phyloP scores from a whole-genome alignment of 352 stramenopile genomes.

The Phytophthora podocarpi region DNA sequence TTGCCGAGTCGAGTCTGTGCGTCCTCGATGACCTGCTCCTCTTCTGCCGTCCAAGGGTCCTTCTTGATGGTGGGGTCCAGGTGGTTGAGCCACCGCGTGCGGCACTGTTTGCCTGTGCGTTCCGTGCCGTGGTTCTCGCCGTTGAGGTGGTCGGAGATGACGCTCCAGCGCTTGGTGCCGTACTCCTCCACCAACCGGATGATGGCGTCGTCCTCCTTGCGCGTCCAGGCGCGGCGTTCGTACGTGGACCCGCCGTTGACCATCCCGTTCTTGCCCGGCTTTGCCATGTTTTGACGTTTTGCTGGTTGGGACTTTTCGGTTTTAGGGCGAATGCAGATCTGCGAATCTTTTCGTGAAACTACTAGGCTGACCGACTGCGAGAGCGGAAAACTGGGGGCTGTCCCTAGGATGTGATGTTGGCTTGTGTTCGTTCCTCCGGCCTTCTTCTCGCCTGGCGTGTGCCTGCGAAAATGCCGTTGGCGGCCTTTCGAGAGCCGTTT shows the following conservation, averaged over 20 bases:
- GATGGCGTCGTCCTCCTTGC: constrained; percentile 87
- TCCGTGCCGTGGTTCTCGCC: constrained; percentile 85
- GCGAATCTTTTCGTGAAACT: constrained; percentile 39
- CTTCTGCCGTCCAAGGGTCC: constrained; percentile 86
- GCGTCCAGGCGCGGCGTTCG: constrained; percentile 84
- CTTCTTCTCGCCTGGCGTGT: constrained; percentile 1
- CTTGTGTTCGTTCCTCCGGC: constrained; percentile 15
- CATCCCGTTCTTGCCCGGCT: constrained; percentile 58
- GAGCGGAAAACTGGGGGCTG: not conserved
- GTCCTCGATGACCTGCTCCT: constrained; percentile 92
- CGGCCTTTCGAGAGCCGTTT: constrained; percentile 32
- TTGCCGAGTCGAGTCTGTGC: constrained; percentile 93
- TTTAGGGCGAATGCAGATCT: constrained; percentile 27
- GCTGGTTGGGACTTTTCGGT: no score
- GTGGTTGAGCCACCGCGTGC: constrained; percentile 85
- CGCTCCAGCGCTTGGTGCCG: constrained; percentile 86
- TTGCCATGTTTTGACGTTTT: constrained; percentile 64
- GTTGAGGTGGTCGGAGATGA: constrained; percentile 89
- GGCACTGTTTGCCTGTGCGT: constrained; percentile 85
- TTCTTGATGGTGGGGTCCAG: constrained; percentile 89
- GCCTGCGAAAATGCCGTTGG: constrained; percentile 32
- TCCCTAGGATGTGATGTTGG: not conserved
- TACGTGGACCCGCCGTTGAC: constrained; percentile 61
- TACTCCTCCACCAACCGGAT: constrained; percentile 87
- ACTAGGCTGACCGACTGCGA: constrained; percentile 14